Conservation (phyloP, 2,329 filamentous ascomycete genomes). For the Fusarium oxysporum region DNA sequence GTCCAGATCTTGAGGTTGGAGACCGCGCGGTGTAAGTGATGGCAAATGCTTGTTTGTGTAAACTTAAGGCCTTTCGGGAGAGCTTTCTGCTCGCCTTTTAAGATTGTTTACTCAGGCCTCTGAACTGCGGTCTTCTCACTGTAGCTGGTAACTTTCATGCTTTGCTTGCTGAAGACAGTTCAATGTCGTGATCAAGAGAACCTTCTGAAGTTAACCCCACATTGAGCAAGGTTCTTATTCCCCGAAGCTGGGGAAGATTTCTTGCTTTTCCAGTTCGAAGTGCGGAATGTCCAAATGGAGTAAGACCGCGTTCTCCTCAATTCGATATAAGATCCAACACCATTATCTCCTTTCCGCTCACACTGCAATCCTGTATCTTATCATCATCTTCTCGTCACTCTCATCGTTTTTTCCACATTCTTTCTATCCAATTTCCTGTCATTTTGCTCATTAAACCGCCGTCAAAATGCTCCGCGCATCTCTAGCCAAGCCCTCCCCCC, state of each 20-base stretch:
- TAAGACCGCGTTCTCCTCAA: constrained; percentile 41
- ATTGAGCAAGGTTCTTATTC: background rate
- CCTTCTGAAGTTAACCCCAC: background rate
- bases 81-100: too few relatives aligned
- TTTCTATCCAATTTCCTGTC: background rate
- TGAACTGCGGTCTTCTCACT: background rate
- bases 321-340: constrained; percentile 34
- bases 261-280: background rate
- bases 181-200: background rate
- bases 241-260: constrained; percentile 16
- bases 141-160: background rate
- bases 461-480: constrained; percentile 41
- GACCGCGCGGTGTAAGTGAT: background rate
- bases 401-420: accelerated
- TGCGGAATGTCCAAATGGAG: constrained; percentile 48
- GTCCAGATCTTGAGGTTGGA: background rate
- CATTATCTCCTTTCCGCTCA: background rate
- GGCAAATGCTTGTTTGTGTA: background rate
- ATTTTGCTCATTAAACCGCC: too few relatives aligned
- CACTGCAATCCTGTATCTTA: background rate
- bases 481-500: constrained; percentile 17
- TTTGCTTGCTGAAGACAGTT: background rate
- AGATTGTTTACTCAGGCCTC: too few relatives aligned
- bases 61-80: background rate
- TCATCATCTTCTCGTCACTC: background rate